A percentile compares a stretch with the other conserved stretches of the same genome.
These are phyloP conservation scores for Hirschfeldia incana DNA, from an alignment of 345 rosid species.

Conservation along the genomic window DNA sequence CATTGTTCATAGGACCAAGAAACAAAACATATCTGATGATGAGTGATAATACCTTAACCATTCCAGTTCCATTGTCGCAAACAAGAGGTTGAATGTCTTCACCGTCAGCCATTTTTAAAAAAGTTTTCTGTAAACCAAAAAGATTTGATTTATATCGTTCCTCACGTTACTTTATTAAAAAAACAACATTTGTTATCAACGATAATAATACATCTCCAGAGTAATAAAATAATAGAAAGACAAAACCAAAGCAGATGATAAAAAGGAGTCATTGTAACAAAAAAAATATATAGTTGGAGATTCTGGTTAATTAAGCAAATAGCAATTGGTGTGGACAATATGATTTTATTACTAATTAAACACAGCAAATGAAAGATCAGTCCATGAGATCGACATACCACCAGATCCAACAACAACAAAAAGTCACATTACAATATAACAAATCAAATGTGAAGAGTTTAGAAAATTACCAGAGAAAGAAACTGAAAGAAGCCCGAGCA, in stretches of 20 bases:
- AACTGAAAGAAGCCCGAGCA: neutral
- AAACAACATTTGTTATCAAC: conserved; percentile 8
- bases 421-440: neutral
- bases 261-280: neutral
- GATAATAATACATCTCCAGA: neutral
- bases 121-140: conserved; percentile 12
- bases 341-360: neutral
- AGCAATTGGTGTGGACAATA: neutral
- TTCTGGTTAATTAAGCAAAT: conserved; percentile 16
- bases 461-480: neutral
- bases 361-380: neutral
- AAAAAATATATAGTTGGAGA: neutral
- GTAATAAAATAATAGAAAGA: neutral
- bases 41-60: conserved; percentile 53
- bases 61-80: conserved; percentile 73
- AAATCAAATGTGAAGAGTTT: neutral
- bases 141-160: neutral
- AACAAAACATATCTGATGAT: neutral
- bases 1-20: conserved; percentile 17
- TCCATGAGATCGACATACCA: neutral
- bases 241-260: neutral
- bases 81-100: conserved; percentile 89
- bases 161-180: neutral
- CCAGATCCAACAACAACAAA: neutral
- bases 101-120: conserved; percentile 74